Base-by-base conservation (phyloP, 352 stramenopile species). In the Phytophthora hibernalis region DNA sequence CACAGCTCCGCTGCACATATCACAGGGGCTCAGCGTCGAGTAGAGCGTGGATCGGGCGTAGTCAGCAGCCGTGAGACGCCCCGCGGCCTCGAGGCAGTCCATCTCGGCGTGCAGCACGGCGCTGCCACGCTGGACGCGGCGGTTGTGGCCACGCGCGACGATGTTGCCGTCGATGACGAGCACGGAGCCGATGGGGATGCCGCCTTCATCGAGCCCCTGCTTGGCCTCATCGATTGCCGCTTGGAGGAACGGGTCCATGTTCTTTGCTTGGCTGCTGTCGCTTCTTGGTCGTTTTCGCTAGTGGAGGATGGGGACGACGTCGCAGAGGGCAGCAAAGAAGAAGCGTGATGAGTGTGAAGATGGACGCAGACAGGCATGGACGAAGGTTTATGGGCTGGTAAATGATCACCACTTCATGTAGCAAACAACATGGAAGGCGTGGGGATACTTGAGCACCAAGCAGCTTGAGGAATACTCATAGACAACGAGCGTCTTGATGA, bases 1-100 rank as follows among this genome's bases (percentile, higher is more conserved):
- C 49, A 80, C 72, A 22, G 74, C 70, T 30, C 74, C 74, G 22
- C 68, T 79, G 50, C 74, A 82, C 74, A 82, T 82, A 51, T 74
- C 66, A 24, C 74, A 82, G 6, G 74, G 74, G 18, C 60, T 77
- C 57, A 82, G 50, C 38, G 74, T 82, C 45, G 74, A 79, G 59
- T 82, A 82, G 33, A 82, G 66, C 38, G 74, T 82, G 30, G 65
- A 43, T 8, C 61, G 58, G 33, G 58, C 45, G 47, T 82, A 82
- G 54, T 76, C 70, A 37, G 74, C 63, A 30, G 74, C 70, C 33
- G 70, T 53, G 26, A 76, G 68, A 2, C 74, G 74, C 2, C 74
- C 71, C 9, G 74, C 70, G 22, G 48, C 61, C 59, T 82, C 74
- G 28, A 82, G 59, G 49, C 70, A 78, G 62, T 80, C 70, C 64